These are phyloP conservation scores for Phytophthora citricola DNA, from an alignment of 352 stramenopile genomes.

Conservation along the genomic window DNA sequence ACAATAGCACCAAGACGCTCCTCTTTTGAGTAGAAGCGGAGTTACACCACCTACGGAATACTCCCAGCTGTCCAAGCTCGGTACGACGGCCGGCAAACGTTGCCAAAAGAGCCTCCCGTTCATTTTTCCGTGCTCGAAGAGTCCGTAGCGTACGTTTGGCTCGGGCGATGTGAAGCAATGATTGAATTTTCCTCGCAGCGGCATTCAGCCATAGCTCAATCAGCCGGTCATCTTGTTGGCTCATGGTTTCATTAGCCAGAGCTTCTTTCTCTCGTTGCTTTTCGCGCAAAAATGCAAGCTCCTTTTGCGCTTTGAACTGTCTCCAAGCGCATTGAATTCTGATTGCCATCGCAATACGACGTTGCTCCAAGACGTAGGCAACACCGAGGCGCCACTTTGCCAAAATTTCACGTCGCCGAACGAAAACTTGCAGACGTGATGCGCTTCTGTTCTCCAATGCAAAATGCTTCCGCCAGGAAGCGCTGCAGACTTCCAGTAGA, in stretches of 20 bases:
- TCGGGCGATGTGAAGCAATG: constrained; percentile 48
- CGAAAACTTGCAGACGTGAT: constrained; percentile 39
- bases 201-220: constrained; percentile 48
- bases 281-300: constrained; percentile 33
- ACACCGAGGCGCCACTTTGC: constrained; percentile 29
- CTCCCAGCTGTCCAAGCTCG: constrained; percentile 29
- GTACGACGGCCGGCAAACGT: constrained; percentile 44
- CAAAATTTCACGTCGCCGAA: constrained; percentile 22
- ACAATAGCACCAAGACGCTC: constrained; percentile 40
- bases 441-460: constrained; percentile 44
- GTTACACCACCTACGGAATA: constrained; percentile 46
- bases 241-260: constrained; percentile 46
- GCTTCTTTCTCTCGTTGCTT: constrained; percentile 45
- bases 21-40: constrained; percentile 44
- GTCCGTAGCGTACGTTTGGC: constrained; percentile 41
- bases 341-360: constrained; percentile 35
- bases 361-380: constrained; percentile 36
- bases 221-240: constrained; percentile 47
- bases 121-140: constrained; percentile 44
- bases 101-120: constrained; percentile 45
- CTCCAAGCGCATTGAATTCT: constrained; percentile 63
- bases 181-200: constrained; percentile 59
- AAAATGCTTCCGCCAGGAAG: constrained; percentile 54
- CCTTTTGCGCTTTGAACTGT: constrained; percentile 25
- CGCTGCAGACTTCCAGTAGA: constrained; percentile 47